These are phyloP conservation scores for Deuterostichococcus epilithicus DNA, from an alignment of 139 green algal genomes.

Conservation along the genomic window DNA sequence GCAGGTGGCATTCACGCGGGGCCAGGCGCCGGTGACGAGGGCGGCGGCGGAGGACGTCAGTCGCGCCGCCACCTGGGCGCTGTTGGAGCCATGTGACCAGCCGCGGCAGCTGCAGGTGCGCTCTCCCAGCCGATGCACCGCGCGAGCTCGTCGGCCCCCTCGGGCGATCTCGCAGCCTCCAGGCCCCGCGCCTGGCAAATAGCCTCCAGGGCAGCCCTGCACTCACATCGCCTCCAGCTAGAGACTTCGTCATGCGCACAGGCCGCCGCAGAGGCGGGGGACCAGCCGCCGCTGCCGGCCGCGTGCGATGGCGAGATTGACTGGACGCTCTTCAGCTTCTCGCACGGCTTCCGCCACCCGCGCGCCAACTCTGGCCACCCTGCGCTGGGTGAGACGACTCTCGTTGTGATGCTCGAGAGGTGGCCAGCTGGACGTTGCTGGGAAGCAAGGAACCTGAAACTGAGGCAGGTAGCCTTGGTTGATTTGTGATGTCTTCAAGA, in stretches of 20 bases:
- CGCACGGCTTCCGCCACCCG: constrained; percentile 24
- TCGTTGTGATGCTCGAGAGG: background rate
- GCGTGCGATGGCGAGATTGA: constrained; percentile 15
- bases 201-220: background rate
- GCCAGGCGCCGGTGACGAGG: background rate
- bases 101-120: background rate
- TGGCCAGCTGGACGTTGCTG: too few species aligned
- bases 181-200: background rate
- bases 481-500: background rate
- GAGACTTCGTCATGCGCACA: background rate
- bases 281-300: background rate
- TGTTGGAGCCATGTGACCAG: constrained; percentile 4
- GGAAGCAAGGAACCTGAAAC: background rate
- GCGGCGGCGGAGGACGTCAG: constrained; percentile 4
- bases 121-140: background rate
- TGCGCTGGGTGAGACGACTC: background rate
- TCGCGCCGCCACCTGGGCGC: constrained; percentile 8
- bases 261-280: background rate
- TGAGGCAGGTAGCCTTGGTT: background rate
- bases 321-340: constrained; percentile 24
- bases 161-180: background rate
- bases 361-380: background rate
- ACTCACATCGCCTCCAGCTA: background rate
- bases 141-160: background rate
- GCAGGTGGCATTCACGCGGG: constrained; percentile 15